Base-by-base conservation (phyloP, 176 grass and related monocot genomes). In the Oryza meridionalis region DNA sequence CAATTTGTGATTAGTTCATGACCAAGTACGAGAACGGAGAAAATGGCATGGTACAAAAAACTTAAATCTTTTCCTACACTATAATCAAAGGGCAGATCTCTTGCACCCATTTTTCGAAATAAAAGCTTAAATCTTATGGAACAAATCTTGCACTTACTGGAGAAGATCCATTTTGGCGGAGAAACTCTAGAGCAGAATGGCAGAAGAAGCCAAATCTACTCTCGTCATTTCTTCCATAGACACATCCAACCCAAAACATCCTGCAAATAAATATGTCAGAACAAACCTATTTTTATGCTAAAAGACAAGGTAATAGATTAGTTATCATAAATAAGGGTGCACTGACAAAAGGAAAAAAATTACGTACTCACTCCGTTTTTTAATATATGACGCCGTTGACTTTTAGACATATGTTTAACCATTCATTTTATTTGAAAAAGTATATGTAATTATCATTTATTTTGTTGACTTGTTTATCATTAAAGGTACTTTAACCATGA, bases 151-250 rank as follows among this genome's bases (percentile, higher is more conserved):
- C 62, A 87, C 96, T 87, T 87, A 98, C 96, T 4, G 96, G 93
- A 65, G 74, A 67, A 74, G 87, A 93, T 84, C 91, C 89, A 64
- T 78, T 95, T 42, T 94, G 91, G 17, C 83, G 86, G 44, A 98
- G 91, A 87, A 95, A 94, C 81, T 98, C 96, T n/a, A 98, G 85
- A 78, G 96, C 96, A 81, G 96, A 86, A 85, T 98, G 91, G 77
- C 93, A 95, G 55, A 98, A 98, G 85, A 95, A 95, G 13, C 89
- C 89, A 82, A 98, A 98, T 87, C 96, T 90, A 82, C 83, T 84
- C 40, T 73, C 91, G 83, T 95, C 92, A 76, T 98, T 95, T 84
- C 35, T 95, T 64, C 96, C 96, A 86, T 98, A 98, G 74, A 98
- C 81, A 69, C 89, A 92, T 73, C 96, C 96, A 46, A 92, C 91